phyloP scores from a whole-genome alignment of 1,284 basidiomycete species.

The Ustilago curta region DNA sequence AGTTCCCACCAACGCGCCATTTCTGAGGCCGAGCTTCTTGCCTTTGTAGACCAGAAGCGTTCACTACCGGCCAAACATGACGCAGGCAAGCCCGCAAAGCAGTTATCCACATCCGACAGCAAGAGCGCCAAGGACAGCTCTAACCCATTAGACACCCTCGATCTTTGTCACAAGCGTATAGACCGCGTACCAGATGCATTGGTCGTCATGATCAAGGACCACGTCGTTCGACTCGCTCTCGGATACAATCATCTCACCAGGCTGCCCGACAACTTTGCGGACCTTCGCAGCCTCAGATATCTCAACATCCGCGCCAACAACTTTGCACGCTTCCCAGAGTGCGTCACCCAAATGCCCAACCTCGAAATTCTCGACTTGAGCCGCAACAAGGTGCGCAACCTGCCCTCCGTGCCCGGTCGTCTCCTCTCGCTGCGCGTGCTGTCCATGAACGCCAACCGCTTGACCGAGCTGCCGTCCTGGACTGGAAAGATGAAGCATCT shows the following conservation, averaged over 20 bases:
- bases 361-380: slow-evolving; percentile 95
- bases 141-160: slow-evolving; percentile 53
- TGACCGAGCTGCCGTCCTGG: slow-evolving; percentile 83
- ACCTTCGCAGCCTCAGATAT: slow-evolving; percentile 84
- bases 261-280: slow-evolving; percentile 82
- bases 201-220: slow-evolving; percentile 50
- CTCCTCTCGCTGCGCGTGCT: slow-evolving; percentile 83
- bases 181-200: slow-evolving; percentile 48
- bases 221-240: slow-evolving; percentile 77
- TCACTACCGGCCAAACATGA: not conserved
- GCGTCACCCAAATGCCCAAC: slow-evolving; percentile 78
- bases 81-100: not conserved
- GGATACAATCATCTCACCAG: slow-evolving; percentile 85
- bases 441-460: slow-evolving; percentile 85
- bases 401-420: slow-evolving; percentile 84
- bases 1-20: slow-evolving; percentile 22
- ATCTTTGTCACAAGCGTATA: slow-evolving; percentile 58
- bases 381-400: slow-evolving; percentile 85
- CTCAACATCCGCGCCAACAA: slow-evolving; percentile 91
- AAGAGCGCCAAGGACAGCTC: slow-evolving; percentile 18
- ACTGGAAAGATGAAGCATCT: slow-evolving; percentile 80
- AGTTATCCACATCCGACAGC: not conserved
- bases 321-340: slow-evolving; percentile 84
- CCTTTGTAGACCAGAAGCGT: slow-evolving; percentile 49
- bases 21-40: slow-evolving; percentile 51